Evolutionary conservation across 208 protist species (phyloP).

Genomic region (Sergeia podlipaevii): DNA sequence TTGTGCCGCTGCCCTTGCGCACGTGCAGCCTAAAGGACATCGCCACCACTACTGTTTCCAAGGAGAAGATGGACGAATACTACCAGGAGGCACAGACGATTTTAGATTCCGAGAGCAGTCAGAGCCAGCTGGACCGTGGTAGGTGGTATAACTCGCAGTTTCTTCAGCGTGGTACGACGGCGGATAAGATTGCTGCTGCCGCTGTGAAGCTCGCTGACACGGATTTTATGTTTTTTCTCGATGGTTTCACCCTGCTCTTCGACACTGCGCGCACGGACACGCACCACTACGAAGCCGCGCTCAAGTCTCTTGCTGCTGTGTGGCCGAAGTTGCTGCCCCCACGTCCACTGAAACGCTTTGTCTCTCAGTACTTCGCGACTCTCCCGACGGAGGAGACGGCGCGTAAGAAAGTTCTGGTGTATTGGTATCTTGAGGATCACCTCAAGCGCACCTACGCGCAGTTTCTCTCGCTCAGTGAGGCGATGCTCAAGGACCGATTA

Average conservation of each 20-base stretch:
- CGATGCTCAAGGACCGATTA: slow-evolving; percentile 87
- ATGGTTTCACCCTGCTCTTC: slow-evolving; percentile 87
- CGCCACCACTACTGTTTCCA: slow-evolving; percentile 57
- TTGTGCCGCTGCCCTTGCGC: slow-evolving; percentile 66
- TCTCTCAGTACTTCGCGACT: slow-evolving; percentile 89
- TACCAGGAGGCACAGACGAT: slow-evolving; percentile 77
- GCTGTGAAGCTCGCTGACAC: slow-evolving; percentile 88
- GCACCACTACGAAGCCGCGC: slow-evolving; percentile 88
- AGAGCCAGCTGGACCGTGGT: slow-evolving; percentile 62
- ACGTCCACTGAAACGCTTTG: slow-evolving; percentile 84
- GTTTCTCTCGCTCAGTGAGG: slow-evolving; percentile 82
- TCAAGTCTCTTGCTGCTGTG: slow-evolving; percentile 83
- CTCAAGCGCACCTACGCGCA: slow-evolving; percentile 88
- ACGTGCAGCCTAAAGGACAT: slow-evolving; percentile 86
- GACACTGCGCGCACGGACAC: slow-evolving; percentile 86
- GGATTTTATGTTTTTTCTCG: slow-evolving; percentile 91
- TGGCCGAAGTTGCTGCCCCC: slow-evolving; percentile 86
- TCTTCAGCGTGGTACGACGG: slow-evolving; percentile 77
- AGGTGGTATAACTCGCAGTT: slow-evolving; percentile 90
- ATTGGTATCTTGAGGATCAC: slow-evolving; percentile 92
- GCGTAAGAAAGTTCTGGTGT: slow-evolving; percentile 70
- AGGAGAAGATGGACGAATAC: slow-evolving; percentile 82
- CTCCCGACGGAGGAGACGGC: slow-evolving; percentile 67
- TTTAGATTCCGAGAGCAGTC: slow-evolving; percentile 53
- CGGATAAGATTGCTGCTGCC: slow-evolving; percentile 84